Evolutionary conservation across 495 filamentous ascomycete genomes (phyloP).

Genomic region (Daldinia grandis): DNA sequence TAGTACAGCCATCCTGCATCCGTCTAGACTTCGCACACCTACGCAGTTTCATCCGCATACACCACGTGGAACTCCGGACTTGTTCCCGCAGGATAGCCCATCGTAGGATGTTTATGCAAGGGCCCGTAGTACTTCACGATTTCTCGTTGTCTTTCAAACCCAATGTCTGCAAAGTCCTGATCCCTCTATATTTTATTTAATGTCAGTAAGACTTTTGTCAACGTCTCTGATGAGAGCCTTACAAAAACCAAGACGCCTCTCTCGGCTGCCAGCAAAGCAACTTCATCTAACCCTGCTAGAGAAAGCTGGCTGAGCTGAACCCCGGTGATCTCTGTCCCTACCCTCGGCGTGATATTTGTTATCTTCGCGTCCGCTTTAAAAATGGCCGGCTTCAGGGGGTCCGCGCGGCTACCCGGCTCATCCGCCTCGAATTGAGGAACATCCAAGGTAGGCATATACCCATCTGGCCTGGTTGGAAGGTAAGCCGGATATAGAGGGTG

Average conservation of each 20-base stretch:
- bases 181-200: neutral
- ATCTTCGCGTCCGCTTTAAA: neutral
- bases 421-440: conserved; percentile 24
- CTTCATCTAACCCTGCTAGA: neutral
- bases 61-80: conserved; percentile 44
- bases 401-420: conserved; percentile 31
- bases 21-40: conserved; percentile 64
- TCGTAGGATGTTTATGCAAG: conserved; percentile 31
- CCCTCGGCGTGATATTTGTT: neutral
- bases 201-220: neutral
- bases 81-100: conserved; percentile 21
- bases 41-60: conserved; percentile 67
- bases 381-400: conserved; percentile 28
- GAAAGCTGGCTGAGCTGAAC: neutral
- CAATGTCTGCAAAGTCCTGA: conserved; percentile 45
- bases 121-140: conserved; percentile 45
- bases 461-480: conserved; percentile 20
- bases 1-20: conserved; percentile 49
- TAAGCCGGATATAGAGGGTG: conserved; percentile 17
- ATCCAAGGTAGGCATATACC: conserved; percentile 18
- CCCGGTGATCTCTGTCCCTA: neutral
- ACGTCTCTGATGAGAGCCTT: neutral
- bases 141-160: conserved; percentile 55
- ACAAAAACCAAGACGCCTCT: neutral
- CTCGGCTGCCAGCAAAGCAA: neutral